Conservation (phyloP, 805 yeast genomes). For the Teunomyces kruisii region DNA sequence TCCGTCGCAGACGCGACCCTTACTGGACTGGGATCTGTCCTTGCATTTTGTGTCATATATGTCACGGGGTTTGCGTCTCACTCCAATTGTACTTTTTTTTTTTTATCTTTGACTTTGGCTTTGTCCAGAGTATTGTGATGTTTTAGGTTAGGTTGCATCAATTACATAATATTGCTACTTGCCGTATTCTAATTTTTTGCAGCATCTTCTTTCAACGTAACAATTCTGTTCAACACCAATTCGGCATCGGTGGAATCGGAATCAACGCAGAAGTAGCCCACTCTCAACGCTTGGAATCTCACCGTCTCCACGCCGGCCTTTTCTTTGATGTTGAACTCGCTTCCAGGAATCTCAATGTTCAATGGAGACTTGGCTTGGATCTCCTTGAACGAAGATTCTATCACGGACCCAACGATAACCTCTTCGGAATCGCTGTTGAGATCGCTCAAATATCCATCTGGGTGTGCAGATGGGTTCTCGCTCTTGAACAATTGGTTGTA, state of each 20-base stretch:
- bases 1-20: no score
- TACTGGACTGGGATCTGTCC: no score
- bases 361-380: conserved; percentile 73
- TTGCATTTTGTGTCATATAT: no score
- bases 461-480: conserved; percentile 86
- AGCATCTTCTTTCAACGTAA: conserved; percentile 84
- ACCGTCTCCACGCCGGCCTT: conserved; percentile 68
- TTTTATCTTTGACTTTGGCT: no score
- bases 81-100: no score
- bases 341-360: conserved; percentile 56
- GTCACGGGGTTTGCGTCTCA: no score
- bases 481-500: conserved; percentile 86
- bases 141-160: no score
- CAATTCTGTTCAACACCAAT: conserved; percentile 84
- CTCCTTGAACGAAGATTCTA: conserved; percentile 74
- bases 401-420: conserved; percentile 59
- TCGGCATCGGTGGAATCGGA: conserved; percentile 63
- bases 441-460: conserved; percentile 85
- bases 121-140: no score
- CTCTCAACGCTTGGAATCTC: conserved; percentile 96
- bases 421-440: conserved; percentile 79
- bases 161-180: not conserved
- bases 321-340: conserved; percentile 74
- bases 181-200: conserved; percentile 34
- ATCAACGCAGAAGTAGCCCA: conserved; percentile 93